phyloP scores from a whole-genome alignment of 257 asterid genomes.

The Scutellaria baicalensis region DNA sequence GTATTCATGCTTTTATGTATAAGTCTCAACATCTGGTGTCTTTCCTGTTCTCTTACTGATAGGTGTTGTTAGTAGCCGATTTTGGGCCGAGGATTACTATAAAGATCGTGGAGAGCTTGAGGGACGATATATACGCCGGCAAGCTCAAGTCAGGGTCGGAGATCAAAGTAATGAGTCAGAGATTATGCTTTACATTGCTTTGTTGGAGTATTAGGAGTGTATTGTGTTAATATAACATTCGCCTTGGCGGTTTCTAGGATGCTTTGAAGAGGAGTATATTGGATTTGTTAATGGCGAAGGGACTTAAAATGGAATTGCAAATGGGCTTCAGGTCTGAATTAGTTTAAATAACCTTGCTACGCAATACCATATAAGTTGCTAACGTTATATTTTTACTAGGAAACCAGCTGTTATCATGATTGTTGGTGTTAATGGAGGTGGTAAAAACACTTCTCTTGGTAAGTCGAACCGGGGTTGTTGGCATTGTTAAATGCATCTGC shows the following conservation, averaged over 20 bases:
- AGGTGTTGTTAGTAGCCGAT: conserved; percentile 87
- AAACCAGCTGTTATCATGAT: conserved; percentile 94
- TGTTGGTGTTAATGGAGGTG: conserved; percentile 99
- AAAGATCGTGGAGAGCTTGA: conserved; percentile 82
- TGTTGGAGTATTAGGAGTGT: not conserved
- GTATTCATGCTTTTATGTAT: not conserved
- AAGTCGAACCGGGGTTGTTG: conserved; percentile 19
- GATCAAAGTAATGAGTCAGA: conserved; percentile 52
- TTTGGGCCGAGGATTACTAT: conserved; percentile 90
- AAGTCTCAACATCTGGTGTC: not conserved
- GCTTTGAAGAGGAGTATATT: conserved; percentile 73
- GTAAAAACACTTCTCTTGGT: conserved; percentile 97
- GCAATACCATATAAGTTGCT: conserved; percentile 10
- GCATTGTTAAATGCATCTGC: not conserved
- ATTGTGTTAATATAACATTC: not conserved
- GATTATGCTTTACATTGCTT: not conserved
- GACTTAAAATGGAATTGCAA: conserved; percentile 73
- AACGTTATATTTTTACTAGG: conserved; percentile 33
- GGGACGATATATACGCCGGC: conserved; percentile 89
- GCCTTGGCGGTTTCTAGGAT: conserved; percentile 37
- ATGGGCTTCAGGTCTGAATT: conserved; percentile 77
- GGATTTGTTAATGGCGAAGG: conserved; percentile 69
- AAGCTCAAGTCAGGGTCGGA: conserved; percentile 89
- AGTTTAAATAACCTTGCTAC: conserved; percentile 3
- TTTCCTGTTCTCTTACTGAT: not conserved